Evolutionary conservation across 495 filamentous ascomycete genomes (phyloP).

Genomic region (Friedmanniomyces simplex): DNA sequence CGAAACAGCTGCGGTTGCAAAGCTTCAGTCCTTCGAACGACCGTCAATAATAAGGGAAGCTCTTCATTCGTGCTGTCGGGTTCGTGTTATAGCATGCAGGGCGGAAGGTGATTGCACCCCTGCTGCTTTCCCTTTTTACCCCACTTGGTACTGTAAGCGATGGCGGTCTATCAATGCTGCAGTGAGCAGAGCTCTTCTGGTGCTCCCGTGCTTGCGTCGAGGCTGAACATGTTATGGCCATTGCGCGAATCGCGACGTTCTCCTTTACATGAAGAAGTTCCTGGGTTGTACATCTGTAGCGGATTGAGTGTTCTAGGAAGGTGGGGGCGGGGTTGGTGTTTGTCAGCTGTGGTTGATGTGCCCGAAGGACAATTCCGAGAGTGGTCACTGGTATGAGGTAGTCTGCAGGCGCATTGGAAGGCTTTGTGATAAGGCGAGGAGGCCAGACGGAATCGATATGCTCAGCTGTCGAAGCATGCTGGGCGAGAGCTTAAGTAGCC

Average conservation of each 20-base stretch:
- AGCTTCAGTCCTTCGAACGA: neutral
- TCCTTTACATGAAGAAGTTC: too few species aligned
- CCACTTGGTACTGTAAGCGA: neutral
- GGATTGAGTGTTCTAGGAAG: neutral
- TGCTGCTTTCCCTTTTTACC: neutral
- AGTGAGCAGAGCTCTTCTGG: neutral
- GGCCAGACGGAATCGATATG: neutral
- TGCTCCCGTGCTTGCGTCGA: neutral
- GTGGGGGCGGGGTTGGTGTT: neutral
- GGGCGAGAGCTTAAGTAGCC: neutral
- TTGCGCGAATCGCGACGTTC: neutral
- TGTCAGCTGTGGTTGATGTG: neutral
- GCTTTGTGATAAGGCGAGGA: too few species aligned
- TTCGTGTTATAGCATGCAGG: constrained; percentile 2
- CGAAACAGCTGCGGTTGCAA: too few species aligned
- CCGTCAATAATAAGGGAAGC: neutral
- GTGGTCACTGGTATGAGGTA: neutral
- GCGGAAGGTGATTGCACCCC: too few species aligned
- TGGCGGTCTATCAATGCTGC: neutral
- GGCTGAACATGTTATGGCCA: neutral
- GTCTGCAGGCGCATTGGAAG: neutral
- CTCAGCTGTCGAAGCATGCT: neutral
- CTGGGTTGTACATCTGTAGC: too few species aligned
- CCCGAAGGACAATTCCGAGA: too few species aligned
- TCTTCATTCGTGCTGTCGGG: constrained; percentile 3